phyloP scores from a whole-genome alignment of 129 eudicot genomes.

The Logfia minima region DNA sequence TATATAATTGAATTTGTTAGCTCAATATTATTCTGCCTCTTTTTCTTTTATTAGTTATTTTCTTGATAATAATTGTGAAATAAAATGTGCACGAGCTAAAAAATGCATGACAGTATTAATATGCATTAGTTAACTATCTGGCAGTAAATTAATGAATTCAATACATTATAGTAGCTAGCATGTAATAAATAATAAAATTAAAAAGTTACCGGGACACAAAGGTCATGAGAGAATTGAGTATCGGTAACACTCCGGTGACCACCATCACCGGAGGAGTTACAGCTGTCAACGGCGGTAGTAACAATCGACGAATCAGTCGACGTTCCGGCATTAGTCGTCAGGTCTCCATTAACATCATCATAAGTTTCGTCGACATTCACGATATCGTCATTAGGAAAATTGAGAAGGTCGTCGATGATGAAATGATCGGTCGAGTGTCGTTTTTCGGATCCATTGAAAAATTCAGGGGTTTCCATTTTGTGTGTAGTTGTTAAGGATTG shows the following conservation, averaged over 20 bases:
- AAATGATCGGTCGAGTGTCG: conserved; percentile 55
- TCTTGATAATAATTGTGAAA: too few species aligned
- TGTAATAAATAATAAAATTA: not conserved
- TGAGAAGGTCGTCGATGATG: conserved; percentile 75
- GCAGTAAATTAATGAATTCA: not conserved
- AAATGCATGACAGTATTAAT: not conserved
- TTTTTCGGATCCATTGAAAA: conserved; percentile 46
- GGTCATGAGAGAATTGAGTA: conserved; percentile 60
- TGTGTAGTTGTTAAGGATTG: not conserved
- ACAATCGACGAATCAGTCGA: conserved; percentile 42
- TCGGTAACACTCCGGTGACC: conserved; percentile 43
- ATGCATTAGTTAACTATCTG: not conserved
- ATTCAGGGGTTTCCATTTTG: conserved; percentile 59
- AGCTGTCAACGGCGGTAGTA: conserved; percentile 50
- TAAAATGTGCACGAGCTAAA: not conserved
- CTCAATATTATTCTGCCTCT: not conserved
- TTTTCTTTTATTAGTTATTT: too few species aligned
- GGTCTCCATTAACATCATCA: conserved; percentile 16
- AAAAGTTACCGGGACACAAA: conserved; percentile 65
- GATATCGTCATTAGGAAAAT: conserved; percentile 66
- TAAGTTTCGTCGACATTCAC: conserved; percentile 1
- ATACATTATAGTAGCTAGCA: not conserved
- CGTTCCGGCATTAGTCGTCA: conserved; percentile 6
- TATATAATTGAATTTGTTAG: not conserved
- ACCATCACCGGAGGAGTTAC: conserved; percentile 55